Evolutionary conservation across 192 early-diverging fungal species (phyloP).

Genomic region (Coemansia sp.): DNA sequence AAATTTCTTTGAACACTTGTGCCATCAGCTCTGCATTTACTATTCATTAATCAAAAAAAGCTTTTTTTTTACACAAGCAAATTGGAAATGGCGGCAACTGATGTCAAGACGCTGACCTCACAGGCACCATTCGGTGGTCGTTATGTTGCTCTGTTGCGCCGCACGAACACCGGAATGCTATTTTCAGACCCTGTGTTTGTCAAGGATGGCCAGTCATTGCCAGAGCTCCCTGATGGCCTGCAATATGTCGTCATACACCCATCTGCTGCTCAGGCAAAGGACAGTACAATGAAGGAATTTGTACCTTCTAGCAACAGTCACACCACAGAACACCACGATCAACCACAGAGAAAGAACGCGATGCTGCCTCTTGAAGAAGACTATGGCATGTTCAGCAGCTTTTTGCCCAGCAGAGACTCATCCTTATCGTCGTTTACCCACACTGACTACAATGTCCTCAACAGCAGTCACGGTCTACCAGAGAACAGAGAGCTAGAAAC

Average conservation of each 20-base stretch:
- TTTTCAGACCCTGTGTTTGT: slow-evolving; percentile 50
- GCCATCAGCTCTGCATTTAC: neutral
- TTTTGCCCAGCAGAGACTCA: slow-evolving; percentile 40
- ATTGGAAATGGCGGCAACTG: neutral
- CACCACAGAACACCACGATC: neutral
- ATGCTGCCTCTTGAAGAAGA: slow-evolving; percentile 17
- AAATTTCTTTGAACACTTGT: neutral
- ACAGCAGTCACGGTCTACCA: neutral
- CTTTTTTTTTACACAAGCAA: neutral
- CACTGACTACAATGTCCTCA: slow-evolving; percentile 11
- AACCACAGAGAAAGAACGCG: neutral
- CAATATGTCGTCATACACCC: slow-evolving; percentile 51
- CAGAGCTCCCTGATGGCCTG: slow-evolving; percentile 45
- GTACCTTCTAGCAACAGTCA: slow-evolving; percentile 7
- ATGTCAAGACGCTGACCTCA: neutral
- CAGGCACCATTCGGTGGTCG: slow-evolving; percentile 29
- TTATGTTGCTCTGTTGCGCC: slow-evolving; percentile 45
- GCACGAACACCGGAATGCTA: slow-evolving; percentile 32
- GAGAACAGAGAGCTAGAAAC: neutral
- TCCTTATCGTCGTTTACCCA: slow-evolving; percentile 15
- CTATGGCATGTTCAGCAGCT: slow-evolving; percentile 40
- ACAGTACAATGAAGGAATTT: slow-evolving; percentile 21
- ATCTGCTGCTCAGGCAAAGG: slow-evolving; percentile 4
- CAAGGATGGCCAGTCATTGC: slow-evolving; percentile 23
- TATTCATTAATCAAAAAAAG: neutral